Evolutionary conservation across 768 basidiomycete genomes (phyloP).

Genomic region (Tricholoma sp.): DNA sequence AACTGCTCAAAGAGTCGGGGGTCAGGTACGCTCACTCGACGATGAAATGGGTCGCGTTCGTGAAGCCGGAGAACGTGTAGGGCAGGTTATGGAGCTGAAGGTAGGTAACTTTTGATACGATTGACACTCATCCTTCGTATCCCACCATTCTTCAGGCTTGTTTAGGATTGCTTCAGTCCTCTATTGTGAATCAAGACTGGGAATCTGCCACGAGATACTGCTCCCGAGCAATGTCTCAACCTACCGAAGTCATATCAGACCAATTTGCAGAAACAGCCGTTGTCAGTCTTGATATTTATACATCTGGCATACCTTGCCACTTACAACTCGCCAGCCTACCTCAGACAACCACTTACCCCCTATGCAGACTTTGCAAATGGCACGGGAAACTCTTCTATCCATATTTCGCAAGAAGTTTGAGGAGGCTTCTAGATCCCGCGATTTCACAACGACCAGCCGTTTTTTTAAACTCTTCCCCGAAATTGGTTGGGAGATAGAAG

Average conservation of each 20-base stretch:
- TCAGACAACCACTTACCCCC: conserved; percentile 85
- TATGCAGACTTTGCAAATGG: conserved; percentile 69
- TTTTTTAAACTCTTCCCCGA: conserved; percentile 97
- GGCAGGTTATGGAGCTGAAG: conserved; percentile 94
- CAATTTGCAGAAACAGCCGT: conserved; percentile 85
- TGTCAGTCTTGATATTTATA: conserved; percentile 39
- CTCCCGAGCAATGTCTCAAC: conserved; percentile 83
- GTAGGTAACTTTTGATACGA: conserved; percentile 31
- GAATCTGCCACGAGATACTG: conserved; percentile 91
- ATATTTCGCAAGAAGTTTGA: conserved; percentile 81
- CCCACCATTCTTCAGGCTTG: conserved; percentile 28
- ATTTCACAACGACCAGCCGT: conserved; percentile 83
- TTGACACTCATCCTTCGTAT: not conserved
- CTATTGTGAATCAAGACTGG: conserved; percentile 90
- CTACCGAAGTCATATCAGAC: conserved; percentile 71
- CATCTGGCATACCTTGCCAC: conserved; percentile 6
- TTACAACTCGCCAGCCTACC: conserved; percentile 62
- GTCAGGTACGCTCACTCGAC: conserved; percentile 82
- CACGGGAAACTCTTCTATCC: conserved; percentile 68
- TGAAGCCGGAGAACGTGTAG: conserved; percentile 87
- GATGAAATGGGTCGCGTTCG: conserved; percentile 90
- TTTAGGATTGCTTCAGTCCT: conserved; percentile 47
- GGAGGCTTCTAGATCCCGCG: conserved; percentile 72
- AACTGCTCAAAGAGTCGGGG: conserved; percentile 87
- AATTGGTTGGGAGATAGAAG: conserved; percentile 91